Evolutionary conservation across 768 basidiomycete species (phyloP).

Genomic region (Baorangia bicolor): DNA sequence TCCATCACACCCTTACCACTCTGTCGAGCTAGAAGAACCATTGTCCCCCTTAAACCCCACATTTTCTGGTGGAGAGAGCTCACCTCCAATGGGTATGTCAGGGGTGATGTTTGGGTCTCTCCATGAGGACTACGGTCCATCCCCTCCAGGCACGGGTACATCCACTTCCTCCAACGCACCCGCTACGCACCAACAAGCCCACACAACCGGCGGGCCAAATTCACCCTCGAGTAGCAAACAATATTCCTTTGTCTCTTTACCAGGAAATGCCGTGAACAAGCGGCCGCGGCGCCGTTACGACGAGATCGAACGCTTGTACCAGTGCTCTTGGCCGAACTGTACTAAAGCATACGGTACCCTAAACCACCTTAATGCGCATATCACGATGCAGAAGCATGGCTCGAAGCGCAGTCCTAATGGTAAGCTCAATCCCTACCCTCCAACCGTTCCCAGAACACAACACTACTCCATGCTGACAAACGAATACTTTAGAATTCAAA

Average conservation of each 20-base stretch:
- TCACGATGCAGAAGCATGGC: constrained; percentile 98
- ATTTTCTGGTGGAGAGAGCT: constrained; percentile 44
- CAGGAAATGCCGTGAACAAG: constrained; percentile 80
- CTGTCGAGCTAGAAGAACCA: constrained; percentile 44
- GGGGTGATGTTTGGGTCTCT: constrained; percentile 43
- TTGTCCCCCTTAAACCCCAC: constrained; percentile 55
- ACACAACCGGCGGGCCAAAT: constrained; percentile 21
- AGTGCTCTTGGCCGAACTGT: constrained; percentile 77
- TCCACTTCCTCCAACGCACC: constrained; percentile 52
- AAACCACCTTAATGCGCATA: constrained; percentile 97
- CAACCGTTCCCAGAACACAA: neutral
- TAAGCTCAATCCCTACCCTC: constrained; percentile 38
- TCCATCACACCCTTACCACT: constrained; percentile 34
- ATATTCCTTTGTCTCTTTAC: constrained; percentile 79
- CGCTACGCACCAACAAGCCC: constrained; percentile 25
- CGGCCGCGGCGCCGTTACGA: constrained; percentile 85
- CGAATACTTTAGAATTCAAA: constrained; percentile 76
- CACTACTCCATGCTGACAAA: constrained; percentile 9
- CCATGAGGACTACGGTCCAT: constrained; percentile 54
- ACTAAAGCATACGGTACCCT: constrained; percentile 90
- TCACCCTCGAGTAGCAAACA: constrained; percentile 57
- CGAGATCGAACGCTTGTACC: constrained; percentile 93
- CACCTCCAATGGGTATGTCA: constrained; percentile 34
- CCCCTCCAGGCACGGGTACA: constrained; percentile 61
- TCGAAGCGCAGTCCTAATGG: constrained; percentile 85